Conservation (phyloP, 768 basidiomycete species). For the Phylloporus rhodoxanthus region DNA sequence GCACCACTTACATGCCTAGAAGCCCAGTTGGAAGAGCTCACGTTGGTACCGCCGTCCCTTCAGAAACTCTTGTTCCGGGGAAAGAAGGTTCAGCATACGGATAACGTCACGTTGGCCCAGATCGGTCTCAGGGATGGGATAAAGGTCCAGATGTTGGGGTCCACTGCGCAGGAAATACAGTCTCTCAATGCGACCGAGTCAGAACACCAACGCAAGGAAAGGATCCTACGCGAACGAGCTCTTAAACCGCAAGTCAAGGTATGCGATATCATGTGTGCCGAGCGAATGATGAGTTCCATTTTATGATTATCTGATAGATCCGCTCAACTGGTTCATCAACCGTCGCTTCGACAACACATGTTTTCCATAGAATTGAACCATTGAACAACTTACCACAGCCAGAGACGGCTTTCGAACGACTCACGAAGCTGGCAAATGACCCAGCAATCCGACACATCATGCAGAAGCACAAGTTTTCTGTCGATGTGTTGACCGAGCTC, state of each 20-base stretch:
- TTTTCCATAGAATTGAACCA: constrained; percentile 61
- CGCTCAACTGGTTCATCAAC: constrained; percentile 48
- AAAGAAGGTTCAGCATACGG: constrained; percentile 38
- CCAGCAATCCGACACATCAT: constrained; percentile 67
- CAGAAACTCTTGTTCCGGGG: constrained; percentile 76
- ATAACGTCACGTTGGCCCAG: constrained; percentile 33
- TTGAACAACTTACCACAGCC: constrained; percentile 63
- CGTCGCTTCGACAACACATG: constrained; percentile 39
- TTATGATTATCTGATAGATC: constrained; percentile 32
- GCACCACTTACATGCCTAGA: constrained; percentile 50
- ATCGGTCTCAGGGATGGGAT: constrained; percentile 58
- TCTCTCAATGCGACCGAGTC: constrained; percentile 50
- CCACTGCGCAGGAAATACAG: constrained; percentile 53
- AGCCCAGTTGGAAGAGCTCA: constrained; percentile 52
- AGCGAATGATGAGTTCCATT: neutral
- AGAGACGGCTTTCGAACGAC: constrained; percentile 45
- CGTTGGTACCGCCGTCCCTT: constrained; percentile 54
- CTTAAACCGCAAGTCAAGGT: constrained; percentile 57
- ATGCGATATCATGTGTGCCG: constrained; percentile 1
- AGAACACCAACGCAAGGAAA: constrained; percentile 51
- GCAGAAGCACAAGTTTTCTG: constrained; percentile 61
- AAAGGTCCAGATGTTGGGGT: constrained; percentile 68
- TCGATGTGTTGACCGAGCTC: constrained; percentile 68
- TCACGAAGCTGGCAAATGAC: constrained; percentile 60
- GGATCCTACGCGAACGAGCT: constrained; percentile 54